These are phyloP conservation scores for Vitis hybrid DNA, from an alignment of 177 flowering plant species.

Conservation along the genomic window DNA sequence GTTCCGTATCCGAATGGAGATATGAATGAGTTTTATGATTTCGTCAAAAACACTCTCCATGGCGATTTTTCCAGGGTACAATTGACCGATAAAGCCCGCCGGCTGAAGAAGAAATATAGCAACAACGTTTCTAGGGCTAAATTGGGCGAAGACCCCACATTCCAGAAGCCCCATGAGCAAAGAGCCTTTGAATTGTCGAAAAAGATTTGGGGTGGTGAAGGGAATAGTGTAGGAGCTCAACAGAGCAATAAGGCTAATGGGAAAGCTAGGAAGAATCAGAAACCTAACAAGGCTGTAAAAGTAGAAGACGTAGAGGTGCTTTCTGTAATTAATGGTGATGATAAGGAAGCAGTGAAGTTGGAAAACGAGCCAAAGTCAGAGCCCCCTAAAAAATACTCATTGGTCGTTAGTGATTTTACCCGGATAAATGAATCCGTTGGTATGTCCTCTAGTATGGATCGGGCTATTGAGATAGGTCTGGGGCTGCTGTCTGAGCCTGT, in stretches of 20 bases:
- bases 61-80: conserved; percentile 28
- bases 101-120: conserved; percentile 41
- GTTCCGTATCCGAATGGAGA: conserved; percentile 29
- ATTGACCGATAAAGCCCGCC: conserved; percentile 30
- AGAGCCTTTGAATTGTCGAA: conserved; percentile 35
- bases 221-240: not conserved
- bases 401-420: too few relatives aligned
- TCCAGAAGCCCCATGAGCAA: conserved; percentile 32
- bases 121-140: conserved; percentile 23
- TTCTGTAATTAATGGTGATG: not conserved
- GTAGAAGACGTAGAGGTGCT: not conserved
- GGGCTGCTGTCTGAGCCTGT: not conserved
- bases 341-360: not conserved
- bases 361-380: too few relatives aligned
- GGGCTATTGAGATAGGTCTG: too few relatives aligned
- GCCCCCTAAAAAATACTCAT: too few relatives aligned
- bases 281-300: not conserved
- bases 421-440: too few relatives aligned
- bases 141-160: conserved; percentile 23
- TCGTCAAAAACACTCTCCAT: conserved; percentile 38
- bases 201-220: conserved; percentile 42
- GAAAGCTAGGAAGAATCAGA: conserved; percentile 10
- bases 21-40: conserved; percentile 35
- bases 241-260: conserved; percentile 9
- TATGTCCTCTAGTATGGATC: too few relatives aligned